A percentile compares a stretch with the other conserved stretches of the same genome.
Evolutionary conservation across 1,139 yeast genomes (phyloP).

Genomic region (Lodderomyces orthopsilosis): DNA sequence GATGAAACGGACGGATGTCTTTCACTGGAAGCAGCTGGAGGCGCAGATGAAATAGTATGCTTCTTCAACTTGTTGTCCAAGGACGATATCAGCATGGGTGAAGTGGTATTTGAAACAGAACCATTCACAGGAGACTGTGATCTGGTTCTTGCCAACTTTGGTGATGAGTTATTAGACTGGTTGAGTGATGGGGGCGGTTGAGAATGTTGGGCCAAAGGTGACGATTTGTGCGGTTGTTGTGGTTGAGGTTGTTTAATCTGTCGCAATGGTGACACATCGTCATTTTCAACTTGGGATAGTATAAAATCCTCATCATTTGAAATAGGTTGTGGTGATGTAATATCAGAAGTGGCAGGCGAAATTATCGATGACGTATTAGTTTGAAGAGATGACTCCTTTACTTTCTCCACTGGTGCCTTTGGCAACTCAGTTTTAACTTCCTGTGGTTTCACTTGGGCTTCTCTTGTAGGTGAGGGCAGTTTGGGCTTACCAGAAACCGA

Average conservation of each 20-base stretch:
- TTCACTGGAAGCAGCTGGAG: constrained; percentile 3
- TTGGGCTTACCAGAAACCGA: constrained; percentile 3
- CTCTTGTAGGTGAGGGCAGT: constrained; percentile 3
- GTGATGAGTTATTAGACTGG: constrained; percentile 13
- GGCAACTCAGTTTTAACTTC: not conserved
- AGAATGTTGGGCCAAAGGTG: not conserved
- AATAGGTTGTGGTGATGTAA: constrained; percentile 1
- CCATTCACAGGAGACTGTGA: constrained; percentile 15
- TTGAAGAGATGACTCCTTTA: not conserved
- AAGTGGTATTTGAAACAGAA: constrained; percentile 14
- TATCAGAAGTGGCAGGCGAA: not conserved
- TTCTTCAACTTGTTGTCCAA: constrained; percentile 13
- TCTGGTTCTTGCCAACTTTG: constrained; percentile 15
- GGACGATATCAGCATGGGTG: constrained; percentile 17
- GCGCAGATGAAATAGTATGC: constrained; percentile 5
- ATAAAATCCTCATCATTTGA: constrained; percentile 16
- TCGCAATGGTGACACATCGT: constrained; percentile 21
- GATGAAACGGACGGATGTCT: constrained; percentile 2
- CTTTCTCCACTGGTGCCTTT: not conserved
- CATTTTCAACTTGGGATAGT: constrained; percentile 19
- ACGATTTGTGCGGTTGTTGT: constrained; percentile 6
- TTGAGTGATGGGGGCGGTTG: constrained; percentile 2
- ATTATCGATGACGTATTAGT: not conserved
- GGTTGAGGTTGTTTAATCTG: constrained; percentile 14
- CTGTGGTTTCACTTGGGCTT: too few relatives aligned